A percentile compares a stretch with the other conserved stretches of the same genome.
Evolutionary conservation across 768 basidiomycete genomes (phyloP).

Genomic region (Amanita thiersii): DNA sequence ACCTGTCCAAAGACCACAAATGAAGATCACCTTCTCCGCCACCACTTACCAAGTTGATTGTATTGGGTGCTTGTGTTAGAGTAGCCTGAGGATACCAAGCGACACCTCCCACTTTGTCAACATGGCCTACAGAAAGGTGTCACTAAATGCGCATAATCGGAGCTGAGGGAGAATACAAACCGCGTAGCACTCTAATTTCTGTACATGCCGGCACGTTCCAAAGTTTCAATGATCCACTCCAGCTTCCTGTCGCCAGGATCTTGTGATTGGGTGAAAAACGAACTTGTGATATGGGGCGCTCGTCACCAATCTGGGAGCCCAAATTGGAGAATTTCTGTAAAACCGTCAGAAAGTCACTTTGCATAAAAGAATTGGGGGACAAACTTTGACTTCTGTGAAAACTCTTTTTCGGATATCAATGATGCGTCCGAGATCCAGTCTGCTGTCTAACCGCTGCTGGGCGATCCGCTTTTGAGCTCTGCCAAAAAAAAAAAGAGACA

Average conservation of each 20-base stretch:
- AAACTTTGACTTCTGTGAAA: conserved; percentile 83
- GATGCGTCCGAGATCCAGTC: conserved; percentile 77
- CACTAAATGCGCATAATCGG: conserved; percentile 2
- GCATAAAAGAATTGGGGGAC: conserved; percentile 12
- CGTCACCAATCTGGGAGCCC: conserved; percentile 97
- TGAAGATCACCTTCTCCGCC: conserved; percentile 82
- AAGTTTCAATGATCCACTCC: conserved; percentile 91
- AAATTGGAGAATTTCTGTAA: conserved; percentile 79
- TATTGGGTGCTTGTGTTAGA: conserved; percentile 48
- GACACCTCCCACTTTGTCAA: conserved; percentile 88
- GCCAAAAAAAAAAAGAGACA: conserved; percentile 33
- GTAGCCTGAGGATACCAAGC: conserved; percentile 98
- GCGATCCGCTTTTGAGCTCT: conserved; percentile 95
- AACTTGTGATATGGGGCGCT: conserved; percentile 87
- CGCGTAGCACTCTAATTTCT: conserved; percentile 64
- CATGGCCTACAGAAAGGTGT: conserved; percentile 50
- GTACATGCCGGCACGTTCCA: conserved; percentile 95
- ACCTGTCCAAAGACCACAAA: conserved; percentile 88
- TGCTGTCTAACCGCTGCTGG: conserved; percentile 87
- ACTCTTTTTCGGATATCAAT: conserved; percentile 91
- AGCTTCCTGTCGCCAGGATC: conserved; percentile 86
- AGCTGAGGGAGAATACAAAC: conserved; percentile 27
- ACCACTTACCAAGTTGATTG: conserved; percentile 84
- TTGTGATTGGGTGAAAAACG: conserved; percentile 91
- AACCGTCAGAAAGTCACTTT: neutral